These are phyloP conservation scores for Chlamydomonas sp. DNA, from an alignment of 139 green algal species.

Conservation along the genomic window DNA sequence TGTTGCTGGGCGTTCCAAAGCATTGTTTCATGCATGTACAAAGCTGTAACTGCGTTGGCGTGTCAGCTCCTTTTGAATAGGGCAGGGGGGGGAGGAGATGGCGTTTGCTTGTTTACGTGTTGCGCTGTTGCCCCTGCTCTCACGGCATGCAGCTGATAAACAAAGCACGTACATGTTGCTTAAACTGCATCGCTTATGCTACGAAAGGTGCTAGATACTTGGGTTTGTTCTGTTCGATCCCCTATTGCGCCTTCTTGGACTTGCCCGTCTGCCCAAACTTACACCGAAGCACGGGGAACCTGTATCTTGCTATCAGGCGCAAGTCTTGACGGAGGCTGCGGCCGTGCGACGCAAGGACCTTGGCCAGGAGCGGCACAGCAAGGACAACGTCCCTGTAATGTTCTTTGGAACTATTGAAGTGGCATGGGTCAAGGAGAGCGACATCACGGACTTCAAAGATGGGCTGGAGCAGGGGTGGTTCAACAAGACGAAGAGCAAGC, in stretches of 20 bases:
- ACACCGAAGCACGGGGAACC: too few species aligned
- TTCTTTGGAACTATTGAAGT: slow-evolving; percentile 88
- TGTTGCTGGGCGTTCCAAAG: too few species aligned
- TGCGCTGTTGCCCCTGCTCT: too few species aligned
- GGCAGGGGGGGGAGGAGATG: too few species aligned
- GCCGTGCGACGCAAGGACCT: slow-evolving; percentile 46
- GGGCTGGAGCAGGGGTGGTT: slow-evolving; percentile 58
- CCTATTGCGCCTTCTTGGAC: not conserved
- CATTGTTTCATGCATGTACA: too few species aligned
- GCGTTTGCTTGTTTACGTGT: too few species aligned
- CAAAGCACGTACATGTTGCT: not conserved
- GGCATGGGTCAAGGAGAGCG: slow-evolving; percentile 64
- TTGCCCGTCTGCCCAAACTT: not conserved
- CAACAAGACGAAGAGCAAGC: slow-evolving; percentile 58
- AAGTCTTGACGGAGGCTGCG: slow-evolving; percentile 48
- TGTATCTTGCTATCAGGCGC: slow-evolving; percentile 27
- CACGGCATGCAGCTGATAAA: too few species aligned
- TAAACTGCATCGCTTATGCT: not conserved
- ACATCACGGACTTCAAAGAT: slow-evolving; percentile 56
- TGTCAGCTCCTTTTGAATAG: too few species aligned
- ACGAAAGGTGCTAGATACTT: not conserved
- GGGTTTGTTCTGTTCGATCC: not conserved
- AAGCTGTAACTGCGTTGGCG: too few species aligned
- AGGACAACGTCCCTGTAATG: slow-evolving; percentile 58
- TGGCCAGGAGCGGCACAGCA: slow-evolving; percentile 42